Conservation (phyloP, 441 rosid species). For the Eruca vesicaria region DNA sequence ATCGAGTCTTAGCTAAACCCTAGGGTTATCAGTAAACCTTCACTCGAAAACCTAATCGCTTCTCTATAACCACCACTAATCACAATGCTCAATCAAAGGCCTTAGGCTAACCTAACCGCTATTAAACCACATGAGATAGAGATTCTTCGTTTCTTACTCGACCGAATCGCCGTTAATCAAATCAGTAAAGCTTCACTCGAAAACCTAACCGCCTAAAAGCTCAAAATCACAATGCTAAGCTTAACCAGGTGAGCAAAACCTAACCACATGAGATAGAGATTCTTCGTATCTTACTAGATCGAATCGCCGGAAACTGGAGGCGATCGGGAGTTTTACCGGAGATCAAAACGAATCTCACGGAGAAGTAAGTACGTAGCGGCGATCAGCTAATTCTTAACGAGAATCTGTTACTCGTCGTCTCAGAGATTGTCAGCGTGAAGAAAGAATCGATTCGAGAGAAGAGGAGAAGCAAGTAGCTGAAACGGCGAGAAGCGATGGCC, state of each 20-base stretch:
- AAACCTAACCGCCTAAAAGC: no score
- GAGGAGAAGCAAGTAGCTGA: slow-evolving; percentile 1
- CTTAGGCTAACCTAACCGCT: neutral
- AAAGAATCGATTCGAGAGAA: neutral
- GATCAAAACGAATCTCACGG: slow-evolving; percentile 27
- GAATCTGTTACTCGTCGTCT: slow-evolving; percentile 7
- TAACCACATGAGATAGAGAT: no score
- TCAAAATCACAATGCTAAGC: no score
- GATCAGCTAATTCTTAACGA: slow-evolving; percentile 26
- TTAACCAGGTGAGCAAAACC: no score
- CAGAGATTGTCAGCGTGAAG: neutral
- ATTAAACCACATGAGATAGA: no score
- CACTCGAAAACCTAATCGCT: slow-evolving; percentile 34
- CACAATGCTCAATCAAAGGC: slow-evolving; percentile 15
- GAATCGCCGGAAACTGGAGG: slow-evolving; percentile 21
- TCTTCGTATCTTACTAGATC: slow-evolving; percentile 14
- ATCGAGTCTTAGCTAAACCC: slow-evolving; percentile 54
- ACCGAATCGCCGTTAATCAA: no score
- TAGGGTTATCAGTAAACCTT: slow-evolving; percentile 40
- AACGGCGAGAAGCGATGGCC: slow-evolving; percentile 26
- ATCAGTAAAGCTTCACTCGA: no score
- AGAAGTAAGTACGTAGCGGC: no score
- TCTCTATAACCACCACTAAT: slow-evolving; percentile 4
- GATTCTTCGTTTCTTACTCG: no score
- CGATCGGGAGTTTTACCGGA: slow-evolving; percentile 26